These are phyloP conservation scores for Aspergillus sp. DNA, from an alignment of 2,329 filamentous ascomycete species.

Conservation along the genomic window DNA sequence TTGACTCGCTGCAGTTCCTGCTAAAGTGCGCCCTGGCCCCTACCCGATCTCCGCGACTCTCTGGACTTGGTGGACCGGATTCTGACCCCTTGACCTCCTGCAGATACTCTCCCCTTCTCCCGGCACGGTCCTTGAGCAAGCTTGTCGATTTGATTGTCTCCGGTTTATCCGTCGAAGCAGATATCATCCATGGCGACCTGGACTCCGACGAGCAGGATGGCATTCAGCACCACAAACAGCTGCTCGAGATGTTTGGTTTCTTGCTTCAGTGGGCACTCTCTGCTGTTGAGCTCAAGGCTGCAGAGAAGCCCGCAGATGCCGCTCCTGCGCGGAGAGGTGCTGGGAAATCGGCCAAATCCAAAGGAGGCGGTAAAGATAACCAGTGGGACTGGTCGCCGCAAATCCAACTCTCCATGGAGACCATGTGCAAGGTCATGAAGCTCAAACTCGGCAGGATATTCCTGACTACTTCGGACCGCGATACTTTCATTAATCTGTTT, in stretches of 20 bases:
- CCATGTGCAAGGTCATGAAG: conserved; percentile 93
- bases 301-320: conserved; percentile 71
- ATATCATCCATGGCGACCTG: conserved; percentile 74
- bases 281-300: conserved; percentile 85
- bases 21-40: conserved; percentile 76
- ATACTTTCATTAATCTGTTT: conserved; percentile 86
- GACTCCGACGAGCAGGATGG: conserved; percentile 87
- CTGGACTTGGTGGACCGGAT: conserved; percentile 39
- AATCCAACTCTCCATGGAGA: conserved; percentile 77
- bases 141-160: conserved; percentile 84
- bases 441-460: conserved; percentile 89
- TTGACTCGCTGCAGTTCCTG: conserved; percentile 91
- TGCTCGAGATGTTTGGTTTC: conserved; percentile 90
- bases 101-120: conserved; percentile 74
- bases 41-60: conserved; percentile 23
- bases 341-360: conserved; percentile 64
- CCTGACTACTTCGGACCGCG: conserved; percentile 87
- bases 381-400: conserved; percentile 84
- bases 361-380: conserved; percentile 58
- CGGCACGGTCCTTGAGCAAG: conserved; percentile 77
- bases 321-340: conserved; percentile 65
- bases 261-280: conserved; percentile 91
- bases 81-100: conserved; percentile 55
- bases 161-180: conserved; percentile 74
- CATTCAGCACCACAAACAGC: conserved; percentile 74